Conservation (phyloP, 352 stramenopile species). For the Phytophthora idaei region DNA sequence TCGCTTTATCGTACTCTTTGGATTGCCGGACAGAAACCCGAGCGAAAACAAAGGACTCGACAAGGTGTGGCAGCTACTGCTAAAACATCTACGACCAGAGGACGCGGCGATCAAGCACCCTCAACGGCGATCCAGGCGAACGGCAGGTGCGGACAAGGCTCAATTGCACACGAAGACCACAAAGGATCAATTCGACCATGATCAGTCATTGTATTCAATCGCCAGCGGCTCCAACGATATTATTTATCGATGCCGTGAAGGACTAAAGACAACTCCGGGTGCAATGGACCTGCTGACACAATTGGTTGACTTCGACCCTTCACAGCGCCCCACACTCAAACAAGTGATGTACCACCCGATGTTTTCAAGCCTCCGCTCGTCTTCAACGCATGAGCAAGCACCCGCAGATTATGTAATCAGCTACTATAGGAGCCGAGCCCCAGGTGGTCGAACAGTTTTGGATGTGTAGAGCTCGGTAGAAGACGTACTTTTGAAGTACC, state of each 20-base stretch:
- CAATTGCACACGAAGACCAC: slow-evolving; percentile 19
- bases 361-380: slow-evolving; percentile 51
- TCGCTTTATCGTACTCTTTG: slow-evolving; percentile 96
- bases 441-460: slow-evolving; percentile 22
- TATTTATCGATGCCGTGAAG: slow-evolving; percentile 58
- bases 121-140: slow-evolving; percentile 30
- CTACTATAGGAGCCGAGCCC: slow-evolving; percentile 43
- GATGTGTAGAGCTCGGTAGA: slow-evolving; percentile 46
- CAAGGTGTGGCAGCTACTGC: slow-evolving; percentile 62
- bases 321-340: slow-evolving; percentile 68
- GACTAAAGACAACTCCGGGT: slow-evolving; percentile 48
- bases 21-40: slow-evolving; percentile 74
- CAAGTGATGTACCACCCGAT: slow-evolving; percentile 62
- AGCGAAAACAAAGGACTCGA: slow-evolving; percentile 43
- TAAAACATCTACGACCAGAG: slow-evolving; percentile 68
- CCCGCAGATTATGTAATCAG: slow-evolving; percentile 61
- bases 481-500: not conserved
- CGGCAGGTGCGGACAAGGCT: slow-evolving; percentile 9
- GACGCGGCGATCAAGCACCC: slow-evolving; percentile 21
- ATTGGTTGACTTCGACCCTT: slow-evolving; percentile 71
- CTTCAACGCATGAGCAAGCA: slow-evolving; percentile 5
- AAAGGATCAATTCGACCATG: slow-evolving; percentile 47
- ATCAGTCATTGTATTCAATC: slow-evolving; percentile 60
- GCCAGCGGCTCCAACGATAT: slow-evolving; percentile 46
- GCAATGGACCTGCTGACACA: slow-evolving; percentile 55